Evolutionary conservation across 305 asterid species (phyloP).

Genomic region (Fraxinus sp.): DNA sequence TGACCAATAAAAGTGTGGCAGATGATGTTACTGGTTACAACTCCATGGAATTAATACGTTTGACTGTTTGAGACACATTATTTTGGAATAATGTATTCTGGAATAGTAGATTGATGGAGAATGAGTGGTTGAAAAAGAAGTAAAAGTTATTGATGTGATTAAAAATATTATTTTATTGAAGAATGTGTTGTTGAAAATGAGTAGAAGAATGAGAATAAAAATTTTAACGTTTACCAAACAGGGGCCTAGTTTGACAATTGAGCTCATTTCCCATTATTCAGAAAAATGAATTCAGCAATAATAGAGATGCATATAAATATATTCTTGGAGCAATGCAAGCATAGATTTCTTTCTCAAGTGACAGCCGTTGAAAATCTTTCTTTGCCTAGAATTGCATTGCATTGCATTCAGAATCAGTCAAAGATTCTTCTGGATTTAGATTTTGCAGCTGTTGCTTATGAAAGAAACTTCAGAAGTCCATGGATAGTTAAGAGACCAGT

Average conservation of each 20-base stretch:
- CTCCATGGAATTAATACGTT: neutral
- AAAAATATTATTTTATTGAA: too few relatives aligned
- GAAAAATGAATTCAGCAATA: neutral
- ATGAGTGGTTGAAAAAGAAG: too few relatives aligned
- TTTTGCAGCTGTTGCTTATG: constrained; percentile 6
- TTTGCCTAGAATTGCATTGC: neutral
- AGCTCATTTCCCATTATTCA: neutral
- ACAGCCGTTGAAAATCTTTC: neutral
- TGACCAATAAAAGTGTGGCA: neutral
- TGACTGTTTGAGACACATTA: too few relatives aligned
- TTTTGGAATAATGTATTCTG: too few relatives aligned
- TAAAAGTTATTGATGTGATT: too few relatives aligned
- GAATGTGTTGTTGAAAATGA: too few relatives aligned
- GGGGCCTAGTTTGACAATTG: neutral
- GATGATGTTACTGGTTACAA: neutral
- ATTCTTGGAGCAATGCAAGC: neutral
- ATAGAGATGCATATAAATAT: neutral
- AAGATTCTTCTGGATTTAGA: neutral
- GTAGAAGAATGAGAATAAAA: too few relatives aligned
- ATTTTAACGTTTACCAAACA: too few relatives aligned
- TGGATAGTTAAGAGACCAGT: neutral
- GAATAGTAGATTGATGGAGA: too few relatives aligned
- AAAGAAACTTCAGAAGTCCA: constrained; percentile 16
- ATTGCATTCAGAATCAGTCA: neutral
- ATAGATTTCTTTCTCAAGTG: neutral